Conservation (phyloP, 2,329 filamentous ascomycete genomes). For the Sclerotinia glacialis region DNA sequence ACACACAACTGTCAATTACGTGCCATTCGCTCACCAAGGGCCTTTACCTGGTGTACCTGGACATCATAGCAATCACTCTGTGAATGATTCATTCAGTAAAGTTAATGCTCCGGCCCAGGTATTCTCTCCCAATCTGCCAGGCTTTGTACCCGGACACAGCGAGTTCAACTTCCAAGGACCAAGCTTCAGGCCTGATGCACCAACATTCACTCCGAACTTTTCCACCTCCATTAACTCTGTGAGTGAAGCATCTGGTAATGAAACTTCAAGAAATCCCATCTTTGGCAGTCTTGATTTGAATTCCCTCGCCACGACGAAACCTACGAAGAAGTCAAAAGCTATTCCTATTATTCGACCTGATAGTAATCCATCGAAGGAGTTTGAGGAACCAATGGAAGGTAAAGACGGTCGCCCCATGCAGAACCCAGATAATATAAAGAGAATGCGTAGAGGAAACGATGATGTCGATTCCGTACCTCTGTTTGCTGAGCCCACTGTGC, state of each 20-base stretch:
- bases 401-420: conserved; percentile 62
- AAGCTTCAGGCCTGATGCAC: conserved; percentile 73
- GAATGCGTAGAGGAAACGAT: conserved; percentile 61
- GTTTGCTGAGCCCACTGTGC: conserved; percentile 60
- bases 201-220: conserved; percentile 65
- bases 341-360: conserved; percentile 74
- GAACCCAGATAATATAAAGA: conserved; percentile 68
- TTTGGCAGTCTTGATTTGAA: conserved; percentile 68
- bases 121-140: conserved; percentile 27
- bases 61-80: conserved; percentile 34
- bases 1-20: conserved; percentile 24
- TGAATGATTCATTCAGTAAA: conserved; percentile 42
- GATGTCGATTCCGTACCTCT: conserved; percentile 71
- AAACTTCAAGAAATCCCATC: conserved; percentile 50
- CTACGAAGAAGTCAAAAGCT: conserved; percentile 73
- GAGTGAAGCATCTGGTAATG: conserved; percentile 47
- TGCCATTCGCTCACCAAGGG: conserved; percentile 28
- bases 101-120: conserved; percentile 66
- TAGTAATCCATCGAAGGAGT: conserved; percentile 46
- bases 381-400: conserved; percentile 49
- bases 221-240: conserved; percentile 48
- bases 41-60: conserved; percentile 41
- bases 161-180: conserved; percentile 69
- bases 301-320: conserved; percentile 60
- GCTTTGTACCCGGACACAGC: conserved; percentile 66